A percentile compares a stretch with the other conserved stretches of the same genome.
Conservation (phyloP, 2,329 filamentous ascomycete genomes). For the Fusarium chuoi region DNA sequence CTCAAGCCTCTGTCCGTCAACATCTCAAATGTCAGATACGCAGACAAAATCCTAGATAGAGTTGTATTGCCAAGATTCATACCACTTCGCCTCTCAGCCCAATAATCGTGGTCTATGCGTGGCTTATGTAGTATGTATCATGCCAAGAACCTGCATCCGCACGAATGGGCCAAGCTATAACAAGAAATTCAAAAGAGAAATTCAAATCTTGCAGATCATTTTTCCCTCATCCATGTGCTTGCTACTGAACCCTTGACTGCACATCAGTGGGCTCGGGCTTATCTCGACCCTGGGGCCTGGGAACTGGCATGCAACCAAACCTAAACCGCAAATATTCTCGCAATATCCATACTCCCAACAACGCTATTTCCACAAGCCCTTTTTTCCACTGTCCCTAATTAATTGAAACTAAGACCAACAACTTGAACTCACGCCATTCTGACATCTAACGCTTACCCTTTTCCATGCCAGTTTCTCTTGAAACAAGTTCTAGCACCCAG, state of each 20-base stretch:
- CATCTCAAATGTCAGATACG: background rate
- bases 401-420: background rate
- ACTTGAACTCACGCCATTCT: conserved; percentile 2
- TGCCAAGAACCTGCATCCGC: conserved; percentile 10
- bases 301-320: background rate
- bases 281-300: background rate
- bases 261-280: conserved; percentile 10
- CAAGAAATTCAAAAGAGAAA: background rate
- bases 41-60: background rate
- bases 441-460: background rate
- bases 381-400: background rate
- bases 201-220: background rate
- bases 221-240: background rate
- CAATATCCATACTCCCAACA: background rate
- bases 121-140: conserved; percentile 1
- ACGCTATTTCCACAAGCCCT: background rate
- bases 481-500: conserved; percentile 9
- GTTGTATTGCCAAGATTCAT: conserved; percentile 4
- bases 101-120: background rate
- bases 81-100: background rate
- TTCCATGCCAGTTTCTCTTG: background rate
- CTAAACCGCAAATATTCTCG: background rate
- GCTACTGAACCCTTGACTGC: background rate
- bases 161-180: background rate
- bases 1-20: background rate